phyloP scores from a whole-genome alignment of 1,284 basidiomycete genomes.

The Mycosarcoma mackinlayi region DNA sequence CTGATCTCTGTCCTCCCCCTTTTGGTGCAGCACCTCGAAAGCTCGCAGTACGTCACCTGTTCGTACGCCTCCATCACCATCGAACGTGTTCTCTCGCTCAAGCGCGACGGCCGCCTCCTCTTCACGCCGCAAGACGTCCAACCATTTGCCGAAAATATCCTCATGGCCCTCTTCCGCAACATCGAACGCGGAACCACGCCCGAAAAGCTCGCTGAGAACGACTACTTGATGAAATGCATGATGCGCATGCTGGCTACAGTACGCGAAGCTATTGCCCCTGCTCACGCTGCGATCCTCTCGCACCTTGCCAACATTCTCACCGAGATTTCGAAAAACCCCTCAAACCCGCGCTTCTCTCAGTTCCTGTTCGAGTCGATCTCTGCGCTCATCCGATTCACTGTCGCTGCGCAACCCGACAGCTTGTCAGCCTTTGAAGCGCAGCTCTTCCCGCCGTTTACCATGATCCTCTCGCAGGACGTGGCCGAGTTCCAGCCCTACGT shows the following conservation, averaged over 20 bases:
- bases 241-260: constrained; percentile 95
- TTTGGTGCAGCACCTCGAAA: constrained; percentile 81
- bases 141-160: constrained; percentile 80
- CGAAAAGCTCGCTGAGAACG: constrained; percentile 96
- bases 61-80: constrained; percentile 70
- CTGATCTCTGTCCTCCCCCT: constrained; percentile 88
- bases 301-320: constrained; percentile 85
- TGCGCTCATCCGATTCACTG: constrained; percentile 84
- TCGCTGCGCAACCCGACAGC: constrained; percentile 74
- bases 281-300: constrained; percentile 77
- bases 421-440: constrained; percentile 82
- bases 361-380: constrained; percentile 96
- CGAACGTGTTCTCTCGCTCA: constrained; percentile 78
- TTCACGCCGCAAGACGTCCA: constrained; percentile 88
- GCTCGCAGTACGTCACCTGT: constrained; percentile 69
- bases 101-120: constrained; percentile 72
- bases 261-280: constrained; percentile 79
- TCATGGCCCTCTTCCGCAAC: constrained; percentile 82
- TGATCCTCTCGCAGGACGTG: constrained; percentile 90
- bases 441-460: constrained; percentile 83
- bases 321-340: constrained; percentile 92
- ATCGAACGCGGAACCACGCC: constrained; percentile 85
- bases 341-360: constrained; percentile 96
- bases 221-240: constrained; percentile 97
- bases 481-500: constrained; percentile 97